phyloP scores from a whole-genome alignment of 23 red algal genomes.

The Chondrus crispus region DNA sequence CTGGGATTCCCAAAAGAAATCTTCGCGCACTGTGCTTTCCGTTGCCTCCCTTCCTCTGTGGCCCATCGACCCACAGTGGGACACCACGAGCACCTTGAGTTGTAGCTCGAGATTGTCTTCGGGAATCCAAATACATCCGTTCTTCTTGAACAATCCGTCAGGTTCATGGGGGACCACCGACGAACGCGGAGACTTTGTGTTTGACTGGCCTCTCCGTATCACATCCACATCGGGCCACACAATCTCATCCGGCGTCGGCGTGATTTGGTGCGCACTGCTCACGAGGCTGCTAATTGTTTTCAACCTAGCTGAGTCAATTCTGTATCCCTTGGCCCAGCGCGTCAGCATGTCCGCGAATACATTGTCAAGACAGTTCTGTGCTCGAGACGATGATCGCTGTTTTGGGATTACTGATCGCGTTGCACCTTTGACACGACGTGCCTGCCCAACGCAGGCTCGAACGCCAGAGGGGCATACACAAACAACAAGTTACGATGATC shows the following conservation, averaged over 20 bases:
- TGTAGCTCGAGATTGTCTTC: neutral
- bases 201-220: neutral
- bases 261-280: neutral
- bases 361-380: neutral
- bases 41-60: slow-evolving; percentile 7
- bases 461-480: neutral
- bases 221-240: neutral
- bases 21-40: slow-evolving; percentile 1
- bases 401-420: neutral
- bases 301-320: neutral
- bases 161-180: no score
- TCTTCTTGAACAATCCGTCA: neutral
- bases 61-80: neutral
- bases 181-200: neutral
- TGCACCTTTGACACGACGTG: neutral
- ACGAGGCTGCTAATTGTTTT: neutral
- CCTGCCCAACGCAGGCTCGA: neutral
- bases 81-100: slow-evolving; percentile 6
- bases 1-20: slow-evolving; percentile 16
- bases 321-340: neutral
- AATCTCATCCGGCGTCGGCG: neutral
- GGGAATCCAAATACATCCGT: neutral
- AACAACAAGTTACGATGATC: slow-evolving; percentile 8
- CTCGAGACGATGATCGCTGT: neutral
- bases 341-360: neutral